These are phyloP conservation scores for Staphylotrichum tortipilum DNA, from an alignment of 495 filamentous ascomycete species.

Conservation along the genomic window DNA sequence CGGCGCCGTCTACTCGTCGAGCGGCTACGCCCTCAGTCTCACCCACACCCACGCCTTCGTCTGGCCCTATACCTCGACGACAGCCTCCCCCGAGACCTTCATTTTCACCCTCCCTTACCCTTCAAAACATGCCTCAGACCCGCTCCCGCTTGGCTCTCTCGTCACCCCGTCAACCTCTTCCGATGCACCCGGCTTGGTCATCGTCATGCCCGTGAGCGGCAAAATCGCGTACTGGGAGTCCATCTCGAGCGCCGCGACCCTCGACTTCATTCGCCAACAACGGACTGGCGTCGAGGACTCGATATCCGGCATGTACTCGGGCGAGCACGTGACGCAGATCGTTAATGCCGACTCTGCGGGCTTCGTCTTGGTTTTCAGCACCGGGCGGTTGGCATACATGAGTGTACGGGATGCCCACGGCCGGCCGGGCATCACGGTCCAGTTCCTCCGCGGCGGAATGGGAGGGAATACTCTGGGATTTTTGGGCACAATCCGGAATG, in stretches of 20 bases:
- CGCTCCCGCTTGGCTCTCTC: slow-evolving; percentile 71
- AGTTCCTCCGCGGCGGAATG: slow-evolving; percentile 58
- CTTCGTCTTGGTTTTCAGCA: slow-evolving; percentile 73
- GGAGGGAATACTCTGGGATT: slow-evolving; percentile 49
- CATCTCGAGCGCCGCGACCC: slow-evolving; percentile 68
- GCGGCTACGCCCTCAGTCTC: slow-evolving; percentile 67
- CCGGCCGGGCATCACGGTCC: slow-evolving; percentile 63
- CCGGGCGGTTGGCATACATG: slow-evolving; percentile 76
- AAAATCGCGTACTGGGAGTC: slow-evolving; percentile 93
- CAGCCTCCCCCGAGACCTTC: slow-evolving; percentile 59
- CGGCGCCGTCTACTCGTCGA: slow-evolving; percentile 56
- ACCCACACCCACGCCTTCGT: slow-evolving; percentile 73
- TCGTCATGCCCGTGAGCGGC: slow-evolving; percentile 73
- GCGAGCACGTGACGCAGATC: slow-evolving; percentile 68
- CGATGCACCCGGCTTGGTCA: slow-evolving; percentile 70
- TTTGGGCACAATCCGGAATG: slow-evolving; percentile 68
- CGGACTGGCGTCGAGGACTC: slow-evolving; percentile 66
- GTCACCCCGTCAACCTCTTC: slow-evolving; percentile 64
- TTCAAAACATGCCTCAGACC: slow-evolving; percentile 52
- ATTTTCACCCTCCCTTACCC: slow-evolving; percentile 66
- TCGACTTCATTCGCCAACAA: slow-evolving; percentile 67
- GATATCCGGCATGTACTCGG: slow-evolving; percentile 62
- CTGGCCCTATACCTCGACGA: slow-evolving; percentile 72
- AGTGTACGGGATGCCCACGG: slow-evolving; percentile 78
- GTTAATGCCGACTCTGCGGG: slow-evolving; percentile 74